phyloP scores from a whole-genome alignment of 306 rosid species.

The Rosa chinensis region DNA sequence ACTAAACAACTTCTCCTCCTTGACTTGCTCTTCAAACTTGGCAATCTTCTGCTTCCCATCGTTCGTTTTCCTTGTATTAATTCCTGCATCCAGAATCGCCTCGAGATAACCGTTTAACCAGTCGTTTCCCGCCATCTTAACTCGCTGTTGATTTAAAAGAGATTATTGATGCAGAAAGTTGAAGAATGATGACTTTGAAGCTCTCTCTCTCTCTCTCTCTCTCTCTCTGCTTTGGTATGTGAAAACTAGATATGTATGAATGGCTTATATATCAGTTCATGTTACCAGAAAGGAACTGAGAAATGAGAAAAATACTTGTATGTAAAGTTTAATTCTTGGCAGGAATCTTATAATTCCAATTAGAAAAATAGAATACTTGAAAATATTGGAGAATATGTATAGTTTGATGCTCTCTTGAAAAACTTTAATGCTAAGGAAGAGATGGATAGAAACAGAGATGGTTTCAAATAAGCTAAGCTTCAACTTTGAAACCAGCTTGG shows the following conservation, averaged over 20 bases:
- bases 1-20: constrained; percentile 50
- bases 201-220: background rate
- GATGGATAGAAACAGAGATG: constrained; percentile 5
- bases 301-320: constrained; percentile 7
- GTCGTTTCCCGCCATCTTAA: constrained; percentile 55
- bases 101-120: constrained; percentile 79
- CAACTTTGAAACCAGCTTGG: constrained; percentile 33
- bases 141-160: background rate
- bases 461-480: constrained; percentile 4
- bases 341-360: background rate
- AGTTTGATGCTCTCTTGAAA: constrained; percentile 13
- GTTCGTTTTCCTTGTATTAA: constrained; percentile 27
- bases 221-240: background rate
- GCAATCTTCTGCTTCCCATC: constrained; percentile 36
- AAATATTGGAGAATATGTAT: background rate
- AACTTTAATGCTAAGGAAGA: background rate
- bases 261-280: background rate
- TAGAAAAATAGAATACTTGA: background rate
- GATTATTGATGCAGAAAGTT: background rate
- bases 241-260: background rate
- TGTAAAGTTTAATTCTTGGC: constrained; percentile 12
- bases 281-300: background rate
- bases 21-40: constrained; percentile 39
- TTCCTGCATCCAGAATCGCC: constrained; percentile 77
- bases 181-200: background rate